Percentiles rank a stretch among this genome's conserved stretches.
phyloP scores from a whole-genome alignment of 805 yeast species.

The Scheffersomyces lignosus region DNA sequence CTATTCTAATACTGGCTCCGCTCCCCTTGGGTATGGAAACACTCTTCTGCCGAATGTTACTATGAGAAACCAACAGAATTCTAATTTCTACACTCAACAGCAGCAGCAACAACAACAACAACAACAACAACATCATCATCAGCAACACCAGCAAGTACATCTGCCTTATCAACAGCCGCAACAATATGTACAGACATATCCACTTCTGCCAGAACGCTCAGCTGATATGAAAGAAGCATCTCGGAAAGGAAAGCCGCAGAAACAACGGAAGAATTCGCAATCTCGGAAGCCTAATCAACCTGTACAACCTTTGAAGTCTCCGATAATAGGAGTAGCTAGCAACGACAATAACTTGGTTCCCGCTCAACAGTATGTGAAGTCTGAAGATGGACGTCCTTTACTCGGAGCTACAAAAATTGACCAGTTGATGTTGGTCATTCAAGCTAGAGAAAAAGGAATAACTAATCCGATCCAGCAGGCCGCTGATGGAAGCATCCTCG shows the following conservation, averaged over 20 bases:
- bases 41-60: constrained; percentile 1
- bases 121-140: constrained; percentile 11
- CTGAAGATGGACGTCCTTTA: constrained; percentile 67
- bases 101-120: constrained; percentile 16
- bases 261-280: too few relatives aligned
- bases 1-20: too few relatives aligned
- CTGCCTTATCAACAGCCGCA: neutral
- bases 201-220: too few relatives aligned
- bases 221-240: neutral
- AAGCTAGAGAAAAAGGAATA: constrained; percentile 79
- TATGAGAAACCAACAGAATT: constrained; percentile 6
- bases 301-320: constrained; percentile 1
- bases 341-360: constrained; percentile 36
- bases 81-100: constrained; percentile 6
- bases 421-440: constrained; percentile 86
- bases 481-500: constrained; percentile 68
- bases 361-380: constrained; percentile 45
- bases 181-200: too few relatives aligned
- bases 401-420: constrained; percentile 89
- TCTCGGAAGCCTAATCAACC: too few relatives aligned
- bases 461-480: constrained; percentile 63
- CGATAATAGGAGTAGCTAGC: neutral
- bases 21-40: too few relatives aligned
- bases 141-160: constrained; percentile 4
- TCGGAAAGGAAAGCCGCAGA: neutral